Conservation (phyloP, 331 rosid species). For the Dryas integrifolia region DNA sequence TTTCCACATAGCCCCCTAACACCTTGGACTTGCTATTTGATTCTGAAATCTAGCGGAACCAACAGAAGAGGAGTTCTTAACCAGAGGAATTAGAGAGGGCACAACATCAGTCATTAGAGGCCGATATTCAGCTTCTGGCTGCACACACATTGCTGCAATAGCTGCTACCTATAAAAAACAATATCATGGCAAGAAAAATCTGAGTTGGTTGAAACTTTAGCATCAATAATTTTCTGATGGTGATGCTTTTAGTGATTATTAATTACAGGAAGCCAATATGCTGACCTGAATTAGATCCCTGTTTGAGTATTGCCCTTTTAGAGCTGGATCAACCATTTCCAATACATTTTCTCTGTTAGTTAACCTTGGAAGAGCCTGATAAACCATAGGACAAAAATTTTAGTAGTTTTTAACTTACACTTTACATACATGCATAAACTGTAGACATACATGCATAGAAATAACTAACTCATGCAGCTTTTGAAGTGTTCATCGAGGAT, state of each 20-base stretch:
- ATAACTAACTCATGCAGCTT: too few relatives aligned
- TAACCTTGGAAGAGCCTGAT: conserved; percentile 89
- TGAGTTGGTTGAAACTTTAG: conserved; percentile 11
- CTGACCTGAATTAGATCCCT: conserved; percentile 90
- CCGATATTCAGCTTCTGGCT: conserved; percentile 94
- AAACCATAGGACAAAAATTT: conserved; percentile 6
- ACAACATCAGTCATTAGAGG: conserved; percentile 94
- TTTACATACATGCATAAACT: too few relatives aligned
- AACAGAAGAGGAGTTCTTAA: conserved; percentile 47
- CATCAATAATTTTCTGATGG: not conserved
- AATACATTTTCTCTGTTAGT: conserved; percentile 74
- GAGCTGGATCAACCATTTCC: conserved; percentile 89
- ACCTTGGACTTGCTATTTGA: conserved; percentile 41
- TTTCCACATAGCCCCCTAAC: conserved; percentile 2
- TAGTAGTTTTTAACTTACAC: not conserved
- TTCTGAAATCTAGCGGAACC: conserved; percentile 57
- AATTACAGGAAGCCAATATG: conserved; percentile 5
- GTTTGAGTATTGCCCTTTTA: conserved; percentile 71
- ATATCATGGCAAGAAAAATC: conserved; percentile 7
- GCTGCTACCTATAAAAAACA: conserved; percentile 67
- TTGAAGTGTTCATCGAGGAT: too few relatives aligned
- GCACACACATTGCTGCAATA: conserved; percentile 97
- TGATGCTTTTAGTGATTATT: not conserved
- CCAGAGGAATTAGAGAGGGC: conserved; percentile 78
- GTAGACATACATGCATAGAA: too few relatives aligned